Evolutionary conservation across 352 stramenopile genomes (phyloP), one percentile per base, ranked within the genome.

Genomic region (Pythium guiyangense): DNA sequence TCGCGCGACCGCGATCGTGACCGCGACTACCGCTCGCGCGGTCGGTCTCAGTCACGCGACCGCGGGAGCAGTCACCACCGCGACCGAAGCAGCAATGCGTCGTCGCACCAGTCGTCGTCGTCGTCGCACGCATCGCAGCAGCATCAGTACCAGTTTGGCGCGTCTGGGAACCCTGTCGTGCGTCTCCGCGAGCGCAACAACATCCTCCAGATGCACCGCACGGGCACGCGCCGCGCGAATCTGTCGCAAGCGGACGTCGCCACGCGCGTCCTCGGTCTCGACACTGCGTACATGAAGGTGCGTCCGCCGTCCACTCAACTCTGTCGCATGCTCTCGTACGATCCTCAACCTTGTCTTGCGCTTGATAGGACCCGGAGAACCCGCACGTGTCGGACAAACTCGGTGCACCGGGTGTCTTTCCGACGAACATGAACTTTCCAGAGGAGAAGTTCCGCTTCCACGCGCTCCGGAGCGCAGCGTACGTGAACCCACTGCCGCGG

Each of bases 381-480:
- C 79, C 82, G 31, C 79, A 86, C 31, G 40, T 91, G 6, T 86
- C 78, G 2, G 79, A 89, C n/a, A 90, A 90, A 54, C 35, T 87
- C 29, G 82, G 76, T 10, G 71, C 71, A 20, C 85, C 85, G 1
- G 85, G 81, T 18, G 70, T 92, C 11, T 93, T 88, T 57, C 79
- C 77, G 26, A 95, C 85, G 4, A 83, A 87, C 55, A 73, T 74
- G 51, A 86, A 67, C 15, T 81, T 86, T 17, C 79, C 80, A 8
- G 85, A 95, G 61, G 85, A 95, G 39, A 87, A 93, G 45, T 95
- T 93, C 34, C 83, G 81, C 6, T 68, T 79, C 17, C 84, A 93
- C 60, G 79, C 85, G 14, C 49, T 89, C 31, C 80, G 85, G 15
- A 87, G 80, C 27, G 66, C 71, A 4, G 77, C 85, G n/a, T 94